These are phyloP conservation scores for Corinectria fuckeliana DNA, from an alignment of 2,329 filamentous ascomycete genomes.

Conservation along the genomic window DNA sequence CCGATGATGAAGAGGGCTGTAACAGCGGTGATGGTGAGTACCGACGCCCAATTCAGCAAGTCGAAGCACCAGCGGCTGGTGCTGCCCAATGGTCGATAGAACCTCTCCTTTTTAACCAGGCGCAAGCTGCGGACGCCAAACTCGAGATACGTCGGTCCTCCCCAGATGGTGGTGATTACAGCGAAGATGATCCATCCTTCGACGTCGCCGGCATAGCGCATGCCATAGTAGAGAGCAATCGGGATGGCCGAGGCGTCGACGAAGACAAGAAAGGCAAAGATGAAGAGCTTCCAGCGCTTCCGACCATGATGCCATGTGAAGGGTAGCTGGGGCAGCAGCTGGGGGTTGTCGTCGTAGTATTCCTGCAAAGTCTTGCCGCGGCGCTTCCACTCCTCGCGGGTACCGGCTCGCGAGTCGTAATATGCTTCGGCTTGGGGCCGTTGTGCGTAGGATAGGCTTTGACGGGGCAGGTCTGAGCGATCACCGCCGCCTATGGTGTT, in stretches of 20 bases:
- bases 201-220: slow-evolving; percentile 50
- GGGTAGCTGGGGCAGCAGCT: slow-evolving; percentile 48
- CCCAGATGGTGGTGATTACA: slow-evolving; percentile 62
- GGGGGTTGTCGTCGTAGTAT: slow-evolving; percentile 48
- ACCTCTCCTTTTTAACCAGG: slow-evolving; percentile 55
- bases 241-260: slow-evolving; percentile 53
- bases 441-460: slow-evolving; percentile 45
- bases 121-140: slow-evolving; percentile 57
- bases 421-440: slow-evolving; percentile 45
- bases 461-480: slow-evolving; percentile 33
- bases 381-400: slow-evolving; percentile 43
- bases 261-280: slow-evolving; percentile 56
- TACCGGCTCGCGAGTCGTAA: slow-evolving; percentile 50
- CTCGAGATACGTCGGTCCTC: slow-evolving; percentile 60
- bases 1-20: slow-evolving; percentile 58
- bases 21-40: slow-evolving; percentile 55
- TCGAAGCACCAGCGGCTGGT: slow-evolving; percentile 57
- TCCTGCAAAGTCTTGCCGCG: slow-evolving; percentile 46
- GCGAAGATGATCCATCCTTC: slow-evolving; percentile 55
- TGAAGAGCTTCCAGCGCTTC: slow-evolving; percentile 51
- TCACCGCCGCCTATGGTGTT: slow-evolving; percentile 22
- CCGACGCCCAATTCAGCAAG: slow-evolving; percentile 54
- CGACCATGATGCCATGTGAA: slow-evolving; percentile 51
- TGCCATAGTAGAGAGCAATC: slow-evolving; percentile 59
- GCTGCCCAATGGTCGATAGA: slow-evolving; percentile 57